These are phyloP conservation scores for Epicoccum sorghinum DNA, from an alignment of 2,329 filamentous ascomycete species.

Conservation along the genomic window DNA sequence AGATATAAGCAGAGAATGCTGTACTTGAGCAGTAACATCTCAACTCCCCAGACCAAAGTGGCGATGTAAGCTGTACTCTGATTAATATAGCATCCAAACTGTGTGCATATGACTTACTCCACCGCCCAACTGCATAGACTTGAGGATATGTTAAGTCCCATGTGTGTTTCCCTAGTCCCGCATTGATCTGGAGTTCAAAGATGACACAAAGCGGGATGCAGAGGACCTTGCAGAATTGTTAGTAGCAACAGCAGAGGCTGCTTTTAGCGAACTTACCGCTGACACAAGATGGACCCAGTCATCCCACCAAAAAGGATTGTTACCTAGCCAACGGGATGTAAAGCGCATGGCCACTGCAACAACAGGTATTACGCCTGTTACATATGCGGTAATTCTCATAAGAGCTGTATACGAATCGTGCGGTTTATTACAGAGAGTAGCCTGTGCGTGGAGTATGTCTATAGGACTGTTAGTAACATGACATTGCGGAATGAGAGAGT, in stretches of 20 bases:
- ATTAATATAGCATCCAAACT: background rate
- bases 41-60: background rate
- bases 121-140: background rate
- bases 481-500: background rate
- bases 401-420: background rate
- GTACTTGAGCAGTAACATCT: background rate
- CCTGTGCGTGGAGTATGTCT: background rate
- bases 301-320: background rate
- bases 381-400: background rate
- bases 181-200: background rate
- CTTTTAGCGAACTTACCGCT: background rate
- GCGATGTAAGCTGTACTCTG: background rate
- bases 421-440: background rate
- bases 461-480: background rate
- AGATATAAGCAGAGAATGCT: background rate
- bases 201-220: background rate
- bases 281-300: background rate
- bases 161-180: background rate
- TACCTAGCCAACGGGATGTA: background rate
- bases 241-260: too few relatives aligned
- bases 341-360: background rate
- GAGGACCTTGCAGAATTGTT: background rate
- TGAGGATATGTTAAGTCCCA: background rate
- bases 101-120: background rate
- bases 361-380: background rate